Conservation (phyloP, 768 basidiomycete genomes). For the Guyanaporus albipodus region DNA sequence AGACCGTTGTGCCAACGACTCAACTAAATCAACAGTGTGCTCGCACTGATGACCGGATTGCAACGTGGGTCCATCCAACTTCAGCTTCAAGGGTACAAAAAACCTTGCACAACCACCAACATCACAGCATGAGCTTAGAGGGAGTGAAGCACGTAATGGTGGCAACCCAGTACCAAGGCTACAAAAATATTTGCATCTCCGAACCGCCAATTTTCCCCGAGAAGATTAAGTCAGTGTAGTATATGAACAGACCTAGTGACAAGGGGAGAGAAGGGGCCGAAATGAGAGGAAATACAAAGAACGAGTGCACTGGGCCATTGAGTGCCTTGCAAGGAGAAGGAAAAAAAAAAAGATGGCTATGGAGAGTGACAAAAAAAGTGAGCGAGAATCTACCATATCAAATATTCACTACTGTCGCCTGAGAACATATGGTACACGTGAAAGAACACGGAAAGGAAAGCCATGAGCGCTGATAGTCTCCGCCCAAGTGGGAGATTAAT, state of each 20-base stretch:
- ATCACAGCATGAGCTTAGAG: too few species aligned
- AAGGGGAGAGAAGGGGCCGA: neutral
- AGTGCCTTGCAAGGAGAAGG: neutral
- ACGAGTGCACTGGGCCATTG: slow-evolving; percentile 7
- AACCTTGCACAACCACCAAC: too few species aligned
- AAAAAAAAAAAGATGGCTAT: neutral
- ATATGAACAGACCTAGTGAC: slow-evolving; percentile 25
- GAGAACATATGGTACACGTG: slow-evolving; percentile 1
- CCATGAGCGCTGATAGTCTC: slow-evolving; percentile 8
- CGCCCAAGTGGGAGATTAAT: slow-evolving; percentile 10
- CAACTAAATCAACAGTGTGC: too few species aligned
- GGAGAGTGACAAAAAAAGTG: neutral
- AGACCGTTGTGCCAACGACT: too few species aligned
- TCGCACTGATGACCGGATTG: too few species aligned
- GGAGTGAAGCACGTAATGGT: too few species aligned
- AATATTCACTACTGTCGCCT: neutral
- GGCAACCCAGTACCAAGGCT: too few species aligned
- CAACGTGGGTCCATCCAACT: too few species aligned
- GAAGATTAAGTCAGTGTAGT: slow-evolving; percentile 21
- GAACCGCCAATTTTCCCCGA: too few species aligned
- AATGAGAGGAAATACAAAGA: slow-evolving; percentile 3
- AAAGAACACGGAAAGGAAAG: slow-evolving; percentile 1
- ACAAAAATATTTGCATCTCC: too few species aligned
- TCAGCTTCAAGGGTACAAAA: too few species aligned
- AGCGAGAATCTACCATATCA: slow-evolving; percentile 4